Conservation (phyloP, 192 early-diverging fungal species). For the Phlyctochytrium planicorne region DNA sequence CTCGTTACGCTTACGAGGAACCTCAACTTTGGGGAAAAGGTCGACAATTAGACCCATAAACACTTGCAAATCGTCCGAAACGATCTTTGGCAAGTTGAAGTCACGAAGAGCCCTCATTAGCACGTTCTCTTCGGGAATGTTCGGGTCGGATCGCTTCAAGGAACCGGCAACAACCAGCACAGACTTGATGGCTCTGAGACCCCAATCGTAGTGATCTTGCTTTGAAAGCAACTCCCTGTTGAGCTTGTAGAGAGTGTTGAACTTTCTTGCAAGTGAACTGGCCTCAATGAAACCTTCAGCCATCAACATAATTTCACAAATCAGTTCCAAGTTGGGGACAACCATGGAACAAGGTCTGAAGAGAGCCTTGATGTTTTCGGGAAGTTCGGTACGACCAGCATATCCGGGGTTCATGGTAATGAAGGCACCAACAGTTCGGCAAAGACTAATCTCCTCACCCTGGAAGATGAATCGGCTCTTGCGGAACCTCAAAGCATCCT, state of each 20-base stretch:
- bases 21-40: slow-evolving; percentile 64
- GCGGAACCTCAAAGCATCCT: slow-evolving; percentile 62
- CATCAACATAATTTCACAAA: slow-evolving; percentile 73
- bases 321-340: slow-evolving; percentile 65
- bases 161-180: slow-evolving; percentile 66
- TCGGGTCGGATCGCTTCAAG: slow-evolving; percentile 59
- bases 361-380: slow-evolving; percentile 68
- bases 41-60: slow-evolving; percentile 67
- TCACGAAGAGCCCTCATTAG: slow-evolving; percentile 67
- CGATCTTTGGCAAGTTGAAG: slow-evolving; percentile 70
- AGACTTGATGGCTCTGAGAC: slow-evolving; percentile 65
- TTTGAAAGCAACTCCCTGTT: slow-evolving; percentile 64
- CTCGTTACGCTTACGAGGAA: slow-evolving; percentile 58
- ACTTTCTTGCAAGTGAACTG: slow-evolving; percentile 59
- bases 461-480: slow-evolving; percentile 69
- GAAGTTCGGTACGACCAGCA: slow-evolving; percentile 65
- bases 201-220: slow-evolving; percentile 73
- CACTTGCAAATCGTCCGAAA: slow-evolving; percentile 63
- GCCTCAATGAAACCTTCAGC: slow-evolving; percentile 71
- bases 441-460: slow-evolving; percentile 62
- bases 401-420: slow-evolving; percentile 70
- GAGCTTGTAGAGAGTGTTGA: slow-evolving; percentile 66
- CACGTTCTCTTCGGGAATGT: slow-evolving; percentile 63
- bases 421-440: slow-evolving; percentile 56
- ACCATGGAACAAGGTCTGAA: slow-evolving; percentile 68